Evolutionary conservation across 257 asterid species (phyloP), one percentile per base, ranked within the genome.

Genomic region (Jacaranda mimosifolia): DNA sequence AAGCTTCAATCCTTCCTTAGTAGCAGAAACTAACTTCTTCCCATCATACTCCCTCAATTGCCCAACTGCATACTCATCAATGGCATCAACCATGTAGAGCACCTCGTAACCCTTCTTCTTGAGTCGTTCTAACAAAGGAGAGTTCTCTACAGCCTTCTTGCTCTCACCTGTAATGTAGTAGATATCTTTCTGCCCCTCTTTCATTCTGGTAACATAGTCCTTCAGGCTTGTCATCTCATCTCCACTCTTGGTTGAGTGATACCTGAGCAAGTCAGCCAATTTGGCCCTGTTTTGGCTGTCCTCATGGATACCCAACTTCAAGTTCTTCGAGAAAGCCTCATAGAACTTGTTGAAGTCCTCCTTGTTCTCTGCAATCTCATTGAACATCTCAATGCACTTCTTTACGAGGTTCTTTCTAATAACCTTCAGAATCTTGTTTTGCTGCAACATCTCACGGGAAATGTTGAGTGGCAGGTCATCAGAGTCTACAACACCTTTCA

Each of bases 341-440:
- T 81, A 84, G 69, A 86, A 86, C 63, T 86, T 86, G 78, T 58
- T 81, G 75, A 77, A 82, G 12, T 84, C 88, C 55, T 86, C 88
- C 66, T 82, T 82, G 70, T 86, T 86, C 78, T 82, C 86, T 0
- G 85, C 87, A 14, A 84, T 86, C 72, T 84, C 88, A 35, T 77
- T 82, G 67, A 84, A 84, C 90, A 84, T 64, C 68, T 86, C 90
- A 10, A 86, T 84, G 77, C 90, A 79, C 17, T 86, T 79, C 85
- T 86, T 86, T 69, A 86, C 88, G 1, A 86, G 65, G 32, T 86
- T 81, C 79, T 83, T 81, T 26, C 86, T 45, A 26, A 86, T 86
- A 0, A 84, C 86, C 77, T 86, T 83, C 10, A 81, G 58, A 15
- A 86, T 83, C 82, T 83, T 81, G 84, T 83, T 86, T 36, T 86